Percentiles rank a stretch among this genome's conserved stretches.
These are phyloP conservation scores for Boletus vermiculosoides DNA, from an alignment of 768 basidiomycete genomes.

Conservation along the genomic window DNA sequence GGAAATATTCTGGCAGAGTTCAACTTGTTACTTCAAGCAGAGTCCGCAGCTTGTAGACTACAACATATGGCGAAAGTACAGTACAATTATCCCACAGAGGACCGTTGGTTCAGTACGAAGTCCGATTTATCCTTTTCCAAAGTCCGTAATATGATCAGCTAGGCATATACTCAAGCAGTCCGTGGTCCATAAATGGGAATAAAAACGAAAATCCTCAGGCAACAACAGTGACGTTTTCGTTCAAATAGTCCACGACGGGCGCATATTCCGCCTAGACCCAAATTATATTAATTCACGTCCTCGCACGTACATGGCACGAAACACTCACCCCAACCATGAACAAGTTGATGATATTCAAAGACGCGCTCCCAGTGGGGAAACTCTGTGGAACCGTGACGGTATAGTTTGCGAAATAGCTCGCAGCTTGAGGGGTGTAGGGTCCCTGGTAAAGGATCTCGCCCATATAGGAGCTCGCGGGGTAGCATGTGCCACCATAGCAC, in stretches of 20 bases:
- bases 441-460: conserved; percentile 38
- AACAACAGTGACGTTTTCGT: conserved; percentile 17
- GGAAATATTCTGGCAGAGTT: neutral
- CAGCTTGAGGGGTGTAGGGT: conserved; percentile 25
- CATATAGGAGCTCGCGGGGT: conserved; percentile 21
- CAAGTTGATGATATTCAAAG: conserved; percentile 38
- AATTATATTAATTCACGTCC: neutral
- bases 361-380: conserved; percentile 30
- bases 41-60: neutral
- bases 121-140: neutral
- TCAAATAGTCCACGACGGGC: conserved; percentile 25
- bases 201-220: neutral
- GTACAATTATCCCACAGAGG: neutral
- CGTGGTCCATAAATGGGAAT: neutral
- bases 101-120: neutral
- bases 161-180: neutral
- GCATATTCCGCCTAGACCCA: conserved; percentile 6
- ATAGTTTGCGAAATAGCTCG: conserved; percentile 31
- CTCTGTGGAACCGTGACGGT: conserved; percentile 29
- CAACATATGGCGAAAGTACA: neutral
- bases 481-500: conserved; percentile 27
- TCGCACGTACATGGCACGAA: neutral
- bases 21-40: too few species aligned
- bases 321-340: conserved; percentile 41
- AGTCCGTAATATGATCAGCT: neutral